These are phyloP conservation scores for Tremella fuciformis DNA, from an alignment of 768 basidiomycete species.

Conservation along the genomic window DNA sequence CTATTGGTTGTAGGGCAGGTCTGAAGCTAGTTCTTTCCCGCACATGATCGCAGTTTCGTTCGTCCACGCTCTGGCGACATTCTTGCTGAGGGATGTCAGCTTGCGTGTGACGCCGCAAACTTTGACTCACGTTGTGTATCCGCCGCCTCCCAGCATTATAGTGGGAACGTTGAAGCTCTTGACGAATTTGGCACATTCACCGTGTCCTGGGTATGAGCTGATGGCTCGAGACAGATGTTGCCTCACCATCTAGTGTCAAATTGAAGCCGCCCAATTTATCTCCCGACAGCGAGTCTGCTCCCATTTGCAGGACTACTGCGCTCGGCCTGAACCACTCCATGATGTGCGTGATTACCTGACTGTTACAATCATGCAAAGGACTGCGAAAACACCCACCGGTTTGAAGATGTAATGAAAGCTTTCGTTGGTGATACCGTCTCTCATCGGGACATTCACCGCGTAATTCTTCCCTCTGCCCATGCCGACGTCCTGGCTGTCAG, in stretches of 20 bases:
- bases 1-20: constrained; percentile 54
- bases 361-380: background rate
- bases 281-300: constrained; percentile 89
- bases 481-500: constrained; percentile 78
- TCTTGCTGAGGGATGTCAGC: constrained; percentile 58
- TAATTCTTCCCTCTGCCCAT: constrained; percentile 76
- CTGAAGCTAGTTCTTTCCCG: constrained; percentile 65
- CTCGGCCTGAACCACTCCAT: constrained; percentile 84
- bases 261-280: constrained; percentile 97
- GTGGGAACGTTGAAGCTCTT: constrained; percentile 77
- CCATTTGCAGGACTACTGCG: constrained; percentile 88
- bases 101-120: background rate
- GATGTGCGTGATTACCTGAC: constrained; percentile 74
- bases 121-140: constrained; percentile 71
- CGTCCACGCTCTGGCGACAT: constrained; percentile 91
- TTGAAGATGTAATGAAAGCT: constrained; percentile 83
- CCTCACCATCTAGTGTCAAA: constrained; percentile 71
- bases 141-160: constrained; percentile 90
- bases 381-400: constrained; percentile 61
- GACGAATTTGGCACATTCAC: constrained; percentile 82
- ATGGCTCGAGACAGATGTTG: background rate
- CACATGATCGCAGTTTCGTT: constrained; percentile 94
- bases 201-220: constrained; percentile 63
- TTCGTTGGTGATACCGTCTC: constrained; percentile 91
- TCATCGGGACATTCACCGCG: constrained; percentile 85